Conservation (phyloP, 331 rosid genomes). For the Spiraea crenata region DNA sequence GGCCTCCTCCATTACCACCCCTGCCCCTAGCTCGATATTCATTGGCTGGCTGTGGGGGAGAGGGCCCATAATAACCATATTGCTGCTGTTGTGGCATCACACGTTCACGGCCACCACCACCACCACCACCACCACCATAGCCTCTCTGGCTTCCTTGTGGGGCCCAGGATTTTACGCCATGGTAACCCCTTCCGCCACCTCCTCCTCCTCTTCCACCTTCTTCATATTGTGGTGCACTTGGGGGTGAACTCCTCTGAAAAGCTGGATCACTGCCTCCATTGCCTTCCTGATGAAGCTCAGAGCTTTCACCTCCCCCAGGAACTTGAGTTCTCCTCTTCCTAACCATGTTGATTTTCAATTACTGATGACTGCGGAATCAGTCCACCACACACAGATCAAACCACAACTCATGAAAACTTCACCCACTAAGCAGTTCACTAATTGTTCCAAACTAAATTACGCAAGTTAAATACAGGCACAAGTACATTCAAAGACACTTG, state of each 20-base stretch:
- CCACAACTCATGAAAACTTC: not conserved
- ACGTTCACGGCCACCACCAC: conserved; percentile 16
- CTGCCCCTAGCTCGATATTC: conserved; percentile 74
- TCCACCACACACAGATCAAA: not conserved
- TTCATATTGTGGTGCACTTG: conserved; percentile 29
- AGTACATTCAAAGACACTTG: conserved; percentile 1
- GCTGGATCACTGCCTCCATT: conserved; percentile 38
- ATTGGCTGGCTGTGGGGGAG: not conserved
- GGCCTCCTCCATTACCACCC: conserved; percentile 39
- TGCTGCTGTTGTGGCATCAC: conserved; percentile 48
- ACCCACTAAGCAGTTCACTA: not conserved
- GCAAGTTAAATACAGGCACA: not conserved
- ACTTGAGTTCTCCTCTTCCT: conserved; percentile 69
- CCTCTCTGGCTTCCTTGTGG: conserved; percentile 67
- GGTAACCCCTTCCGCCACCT: conserved; percentile 48
- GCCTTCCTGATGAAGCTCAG: conserved; percentile 46
- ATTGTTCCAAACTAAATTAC: not conserved
- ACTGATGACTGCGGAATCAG: conserved; percentile 24
- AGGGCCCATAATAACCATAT: conserved; percentile 38
- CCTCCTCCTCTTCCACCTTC: conserved; percentile 26
- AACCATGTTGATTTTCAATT: conserved; percentile 45
- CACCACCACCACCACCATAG: conserved; percentile 20
- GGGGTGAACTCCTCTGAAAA: conserved; percentile 40
- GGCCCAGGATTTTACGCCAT: conserved; percentile 47
- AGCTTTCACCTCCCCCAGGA: conserved; percentile 60